Percentiles rank a stretch among this genome's conserved stretches.
phyloP scores from a whole-genome alignment of 345 rosid genomes.

The Citrus maxima region DNA sequence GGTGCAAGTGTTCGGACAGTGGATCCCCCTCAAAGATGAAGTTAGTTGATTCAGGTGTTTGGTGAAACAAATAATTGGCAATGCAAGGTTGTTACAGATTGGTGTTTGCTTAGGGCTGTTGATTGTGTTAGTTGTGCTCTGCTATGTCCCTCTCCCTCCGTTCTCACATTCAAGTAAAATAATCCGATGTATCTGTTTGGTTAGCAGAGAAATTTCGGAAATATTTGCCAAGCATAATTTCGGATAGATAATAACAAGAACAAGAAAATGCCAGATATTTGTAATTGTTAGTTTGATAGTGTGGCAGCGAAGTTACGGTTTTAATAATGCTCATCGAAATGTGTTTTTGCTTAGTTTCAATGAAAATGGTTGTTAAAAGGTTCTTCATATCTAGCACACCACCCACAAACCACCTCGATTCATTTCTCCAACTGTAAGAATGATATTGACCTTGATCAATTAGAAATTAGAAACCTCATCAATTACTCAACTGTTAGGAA shows the following conservation, averaged over 20 bases:
- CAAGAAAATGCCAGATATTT: constrained; percentile 19
- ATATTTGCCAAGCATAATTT: constrained; percentile 21
- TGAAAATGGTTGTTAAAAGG: not conserved
- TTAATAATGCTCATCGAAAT: constrained; percentile 21
- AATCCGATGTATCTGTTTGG: constrained; percentile 35
- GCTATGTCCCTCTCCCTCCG: constrained; percentile 20
- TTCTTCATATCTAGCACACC: not conserved
- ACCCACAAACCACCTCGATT: too few relatives aligned
- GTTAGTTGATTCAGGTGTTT: constrained; percentile 10
- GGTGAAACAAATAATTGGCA: constrained; percentile 20
- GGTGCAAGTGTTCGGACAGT: constrained; percentile 85
- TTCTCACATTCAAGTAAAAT: constrained; percentile 42
- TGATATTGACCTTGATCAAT: not conserved
- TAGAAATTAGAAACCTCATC: not conserved
- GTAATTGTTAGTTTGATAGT: constrained; percentile 34
- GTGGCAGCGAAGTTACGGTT: constrained; percentile 22
- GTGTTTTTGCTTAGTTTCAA: not conserved
- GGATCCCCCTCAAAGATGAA: constrained; percentile 91
- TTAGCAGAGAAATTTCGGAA: constrained; percentile 29
- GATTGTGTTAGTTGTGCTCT: constrained; percentile 27
- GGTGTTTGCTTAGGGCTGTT: constrained; percentile 41
- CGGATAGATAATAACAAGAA: constrained; percentile 29
- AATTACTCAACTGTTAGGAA: too few relatives aligned
- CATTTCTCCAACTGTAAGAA: not conserved
- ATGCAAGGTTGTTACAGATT: constrained; percentile 29